Conservation (phyloP, 2,329 filamentous ascomycete genomes). For the Sporothrix variecibatus region DNA sequence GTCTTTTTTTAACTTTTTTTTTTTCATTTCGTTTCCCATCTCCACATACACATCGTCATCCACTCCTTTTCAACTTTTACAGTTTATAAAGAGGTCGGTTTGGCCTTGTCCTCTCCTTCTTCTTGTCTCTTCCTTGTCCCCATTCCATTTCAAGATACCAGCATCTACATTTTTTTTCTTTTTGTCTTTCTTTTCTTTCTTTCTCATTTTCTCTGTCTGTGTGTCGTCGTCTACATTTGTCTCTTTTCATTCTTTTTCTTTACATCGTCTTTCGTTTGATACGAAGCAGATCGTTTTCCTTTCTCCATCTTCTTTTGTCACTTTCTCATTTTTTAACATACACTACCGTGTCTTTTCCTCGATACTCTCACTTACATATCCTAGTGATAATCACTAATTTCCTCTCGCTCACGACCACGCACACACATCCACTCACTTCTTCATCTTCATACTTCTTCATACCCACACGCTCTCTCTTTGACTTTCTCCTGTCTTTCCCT, state of each 20-base stretch:
- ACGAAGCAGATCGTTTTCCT: slow-evolving; percentile 38
- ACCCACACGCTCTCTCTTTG: neutral
- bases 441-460: neutral
- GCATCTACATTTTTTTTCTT: slow-evolving; percentile 33
- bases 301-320: neutral
- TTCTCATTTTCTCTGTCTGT: neutral
- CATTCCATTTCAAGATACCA: neutral
- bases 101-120: slow-evolving; percentile 39
- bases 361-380: neutral
- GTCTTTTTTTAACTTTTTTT: slow-evolving; percentile 3
- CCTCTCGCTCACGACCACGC: slow-evolving; percentile 9
- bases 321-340: neutral
- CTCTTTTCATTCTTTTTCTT: slow-evolving; percentile 32
- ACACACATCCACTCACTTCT: slow-evolving; percentile 5
- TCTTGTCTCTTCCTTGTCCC: slow-evolving; percentile 25
- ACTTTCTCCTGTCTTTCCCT: neutral
- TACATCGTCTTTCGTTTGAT: slow-evolving; percentile 43
- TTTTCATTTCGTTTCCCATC: neutral
- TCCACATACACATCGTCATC: neutral
- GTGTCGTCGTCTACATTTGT: slow-evolving; percentile 34
- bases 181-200: slow-evolving; percentile 31
- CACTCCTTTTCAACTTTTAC: neutral
- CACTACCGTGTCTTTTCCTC: neutral
- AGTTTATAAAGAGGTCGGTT: slow-evolving; percentile 21
- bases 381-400: slow-evolving; percentile 15